Evolutionary conservation across 2,329 filamentous ascomycete species (phyloP).

Genomic region (Ramularia endophylla): DNA sequence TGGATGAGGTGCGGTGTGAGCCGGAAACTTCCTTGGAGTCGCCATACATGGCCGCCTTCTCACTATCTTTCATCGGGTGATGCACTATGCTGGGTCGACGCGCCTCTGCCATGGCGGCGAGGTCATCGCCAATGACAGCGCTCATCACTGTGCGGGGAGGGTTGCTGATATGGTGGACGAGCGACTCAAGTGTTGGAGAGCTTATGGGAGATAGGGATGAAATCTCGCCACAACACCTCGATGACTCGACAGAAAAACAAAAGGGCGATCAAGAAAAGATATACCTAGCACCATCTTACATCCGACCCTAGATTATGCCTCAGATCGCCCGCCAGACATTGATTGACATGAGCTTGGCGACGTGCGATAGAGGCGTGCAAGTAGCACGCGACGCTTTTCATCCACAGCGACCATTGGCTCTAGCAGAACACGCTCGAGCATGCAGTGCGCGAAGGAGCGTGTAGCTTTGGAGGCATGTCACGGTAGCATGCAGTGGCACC

Average conservation of each 20-base stretch:
- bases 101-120: conserved; percentile 21
- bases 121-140: conserved; percentile 14
- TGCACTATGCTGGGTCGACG: conserved; percentile 17
- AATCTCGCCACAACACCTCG: background rate
- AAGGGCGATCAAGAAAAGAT: background rate
- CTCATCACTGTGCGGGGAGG: conserved; percentile 10
- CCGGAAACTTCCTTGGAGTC: conserved; percentile 10
- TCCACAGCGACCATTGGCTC: conserved; percentile 6
- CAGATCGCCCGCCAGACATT: background rate
- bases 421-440: background rate
- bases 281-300: background rate
- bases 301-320: background rate
- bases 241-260: background rate
- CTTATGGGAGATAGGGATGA: background rate
- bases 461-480: conserved; percentile 6
- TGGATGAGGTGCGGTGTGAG: conserved; percentile 4
- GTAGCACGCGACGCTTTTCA: background rate
- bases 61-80: background rate
- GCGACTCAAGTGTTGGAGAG: background rate
- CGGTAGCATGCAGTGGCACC: conserved; percentile 12
- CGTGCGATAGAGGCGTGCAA: background rate
- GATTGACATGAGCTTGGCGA: conserved; percentile 1
- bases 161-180: background rate
- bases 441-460: background rate
- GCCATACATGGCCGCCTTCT: conserved; percentile 14